Evolutionary conservation across 352 stramenopile species (phyloP), one percentile per base, ranked within the genome.

Genomic region (Pythium scleroteichum): DNA sequence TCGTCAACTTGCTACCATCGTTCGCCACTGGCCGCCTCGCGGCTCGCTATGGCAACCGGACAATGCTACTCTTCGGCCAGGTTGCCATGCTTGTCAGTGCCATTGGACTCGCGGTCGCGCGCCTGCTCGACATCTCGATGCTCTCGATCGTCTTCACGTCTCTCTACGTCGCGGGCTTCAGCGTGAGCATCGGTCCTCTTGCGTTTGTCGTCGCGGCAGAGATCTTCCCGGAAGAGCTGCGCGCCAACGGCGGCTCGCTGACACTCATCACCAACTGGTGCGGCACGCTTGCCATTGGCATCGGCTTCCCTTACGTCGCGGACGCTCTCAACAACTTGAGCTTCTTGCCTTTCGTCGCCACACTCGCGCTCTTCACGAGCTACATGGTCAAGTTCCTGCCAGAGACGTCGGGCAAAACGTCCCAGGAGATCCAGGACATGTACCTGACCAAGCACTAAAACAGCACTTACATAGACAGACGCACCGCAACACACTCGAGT

Each of bases 291-390:
- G n/a, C 74, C n/a, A 70, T 87, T 10, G 79, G 79, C 8, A 61
- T 90, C 20, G 67, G 54, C 29, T 92, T 79, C 57, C 82, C 79
- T 20, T 87, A 82, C 68, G 73, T 85, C 20, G 69, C 67, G n/a
- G 69, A 71, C 20, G 75, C 72, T 0, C 61, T 84, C 9, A 52
- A 63, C 9, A 55, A 73, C 65, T 74, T 76, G 13, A 64, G 65
- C 22, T 86, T 88, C 23, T 29, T 85, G 19, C 71, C 77, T 14
- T 86, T 88, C 62, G 70, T 89, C 51, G 59, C 58, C 6, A 76
- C 66, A 14, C 63, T 85, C 4, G 64, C 68, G 12, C 9, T 85
- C 23, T 78, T 76, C 52, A 74, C 72, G 50, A 2, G 71, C 41
- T 87, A 82, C 60, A 61, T 78, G n/a, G 77, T 69, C 56, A 68